phyloP scores from a whole-genome alignment of 1,139 yeast species.

The Yamadazyma epiphylla region DNA sequence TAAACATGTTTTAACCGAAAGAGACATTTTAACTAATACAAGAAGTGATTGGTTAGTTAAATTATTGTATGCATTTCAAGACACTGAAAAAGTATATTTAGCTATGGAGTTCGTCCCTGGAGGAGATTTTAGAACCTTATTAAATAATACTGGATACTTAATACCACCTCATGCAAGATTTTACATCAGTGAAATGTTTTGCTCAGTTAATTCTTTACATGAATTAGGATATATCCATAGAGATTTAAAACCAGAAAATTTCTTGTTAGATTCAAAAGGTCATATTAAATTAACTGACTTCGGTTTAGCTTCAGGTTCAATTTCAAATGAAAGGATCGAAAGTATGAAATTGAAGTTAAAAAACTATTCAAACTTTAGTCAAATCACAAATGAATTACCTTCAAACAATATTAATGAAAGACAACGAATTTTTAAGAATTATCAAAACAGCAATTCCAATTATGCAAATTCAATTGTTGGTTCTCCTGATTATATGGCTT shows the following conservation, averaged over 20 bases:
- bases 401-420: slow-evolving; percentile 81
- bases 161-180: slow-evolving; percentile 95
- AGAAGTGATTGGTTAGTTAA: slow-evolving; percentile 96
- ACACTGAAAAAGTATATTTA: slow-evolving; percentile 79
- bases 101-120: slow-evolving; percentile 99
- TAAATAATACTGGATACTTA: slow-evolving; percentile 88
- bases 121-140: slow-evolving; percentile 93
- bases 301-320: slow-evolving; percentile 96
- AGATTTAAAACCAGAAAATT: slow-evolving; percentile 96
- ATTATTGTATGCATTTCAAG: slow-evolving; percentile 92
- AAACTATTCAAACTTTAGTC: slow-evolving; percentile 41
- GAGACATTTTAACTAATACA: slow-evolving; percentile 93
- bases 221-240: slow-evolving; percentile 95
- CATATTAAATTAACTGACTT: slow-evolving; percentile 96
- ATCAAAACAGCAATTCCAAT: slow-evolving; percentile 40
- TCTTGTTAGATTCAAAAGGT: slow-evolving; percentile 88
- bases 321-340: slow-evolving; percentile 89
- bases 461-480: slow-evolving; percentile 93
- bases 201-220: slow-evolving; percentile 89
- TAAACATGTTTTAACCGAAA: slow-evolving; percentile 90
- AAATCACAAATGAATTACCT: slow-evolving; percentile 59
- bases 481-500: slow-evolving; percentile 98
- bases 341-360: slow-evolving; percentile 85
- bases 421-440: slow-evolving; percentile 75
- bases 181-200: slow-evolving; percentile 94